A percentile compares a stretch with the other conserved stretches of the same genome.
These are phyloP conservation scores for Tuber aestivum DNA, from an alignment of 495 filamentous ascomycete species.

Conservation along the genomic window DNA sequence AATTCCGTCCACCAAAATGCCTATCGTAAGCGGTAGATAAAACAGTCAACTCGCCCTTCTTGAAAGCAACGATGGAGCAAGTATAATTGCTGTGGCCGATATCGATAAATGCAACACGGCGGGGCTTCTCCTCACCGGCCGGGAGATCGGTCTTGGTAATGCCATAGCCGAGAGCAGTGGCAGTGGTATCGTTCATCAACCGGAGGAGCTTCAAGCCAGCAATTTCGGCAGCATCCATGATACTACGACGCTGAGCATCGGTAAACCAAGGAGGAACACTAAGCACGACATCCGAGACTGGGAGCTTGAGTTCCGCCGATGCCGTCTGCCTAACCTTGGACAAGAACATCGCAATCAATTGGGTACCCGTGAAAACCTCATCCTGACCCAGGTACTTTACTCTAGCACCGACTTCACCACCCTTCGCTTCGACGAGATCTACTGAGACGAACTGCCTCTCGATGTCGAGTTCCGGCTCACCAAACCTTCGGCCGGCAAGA, in stretches of 20 bases:
- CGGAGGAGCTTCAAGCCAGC: conserved; percentile 87
- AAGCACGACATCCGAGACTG: conserved; percentile 90
- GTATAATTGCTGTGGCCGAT: conserved; percentile 96
- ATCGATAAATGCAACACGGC: conserved; percentile 86
- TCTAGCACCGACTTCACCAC: conserved; percentile 91
- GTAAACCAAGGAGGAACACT: conserved; percentile 97
- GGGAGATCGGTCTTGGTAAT: conserved; percentile 96
- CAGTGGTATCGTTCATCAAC: conserved; percentile 97
- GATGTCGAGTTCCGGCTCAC: conserved; percentile 83
- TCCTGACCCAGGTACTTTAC: conserved; percentile 92
- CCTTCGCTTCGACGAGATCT: conserved; percentile 68
- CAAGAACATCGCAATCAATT: conserved; percentile 90
- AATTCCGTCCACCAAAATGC: conserved; percentile 95
- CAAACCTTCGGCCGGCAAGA: conserved; percentile 74
- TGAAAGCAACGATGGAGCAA: conserved; percentile 89
- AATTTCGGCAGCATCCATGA: conserved; percentile 92
- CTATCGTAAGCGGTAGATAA: conserved; percentile 89
- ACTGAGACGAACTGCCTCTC: conserved; percentile 91
- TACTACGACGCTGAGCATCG: conserved; percentile 77
- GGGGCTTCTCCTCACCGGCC: conserved; percentile 80
- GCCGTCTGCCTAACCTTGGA: conserved; percentile 88
- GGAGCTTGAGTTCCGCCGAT: conserved; percentile 77
- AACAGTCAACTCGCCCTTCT: conserved; percentile 92
- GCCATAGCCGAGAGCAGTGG: conserved; percentile 90
- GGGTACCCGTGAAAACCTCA: conserved; percentile 83